Percentiles rank a stretch among this genome's conserved stretches.
Conservation (phyloP, 1,284 basidiomycete species). For the Melanopsichium pennsylvanicum region DNA sequence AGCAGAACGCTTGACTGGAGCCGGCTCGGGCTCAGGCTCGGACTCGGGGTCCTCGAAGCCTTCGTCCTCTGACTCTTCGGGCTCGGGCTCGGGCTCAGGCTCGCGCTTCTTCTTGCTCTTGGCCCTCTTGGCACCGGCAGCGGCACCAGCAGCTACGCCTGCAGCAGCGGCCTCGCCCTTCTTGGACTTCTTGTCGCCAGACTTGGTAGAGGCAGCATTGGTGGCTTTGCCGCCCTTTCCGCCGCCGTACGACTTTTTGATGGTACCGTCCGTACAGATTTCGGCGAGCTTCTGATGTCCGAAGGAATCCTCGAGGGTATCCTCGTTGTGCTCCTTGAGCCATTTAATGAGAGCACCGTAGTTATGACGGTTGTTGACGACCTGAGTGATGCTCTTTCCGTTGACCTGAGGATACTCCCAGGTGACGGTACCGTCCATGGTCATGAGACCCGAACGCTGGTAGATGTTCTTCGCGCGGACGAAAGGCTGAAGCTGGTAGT, state of each 20-base stretch:
- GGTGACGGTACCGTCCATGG: constrained; percentile 53
- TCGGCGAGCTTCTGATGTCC: constrained; percentile 48
- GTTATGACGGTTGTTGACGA: constrained; percentile 58
- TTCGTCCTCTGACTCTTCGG: constrained; percentile 27
- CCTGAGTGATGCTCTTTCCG: constrained; percentile 51
- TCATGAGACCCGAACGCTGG: constrained; percentile 59
- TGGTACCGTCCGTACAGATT: constrained; percentile 40
- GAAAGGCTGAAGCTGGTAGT: constrained; percentile 60
- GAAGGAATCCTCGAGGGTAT: constrained; percentile 61
- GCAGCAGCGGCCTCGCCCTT: constrained; percentile 26
- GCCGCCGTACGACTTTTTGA: constrained; percentile 42
- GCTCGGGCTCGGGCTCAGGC: constrained; percentile 37
- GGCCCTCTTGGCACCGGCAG: constrained; percentile 28
- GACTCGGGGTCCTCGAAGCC: constrained; percentile 25
- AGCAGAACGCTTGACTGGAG: constrained; percentile 19
- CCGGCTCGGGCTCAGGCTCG: constrained; percentile 24
- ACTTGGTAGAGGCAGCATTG: constrained; percentile 14
- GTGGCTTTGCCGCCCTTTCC: constrained; percentile 15
- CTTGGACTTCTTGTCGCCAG: constrained; percentile 40
- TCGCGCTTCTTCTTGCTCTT: constrained; percentile 42
- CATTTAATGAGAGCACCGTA: constrained; percentile 60
- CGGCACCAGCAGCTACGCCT: constrained; percentile 39
- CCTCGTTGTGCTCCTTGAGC: constrained; percentile 62
- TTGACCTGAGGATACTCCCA: constrained; percentile 63
- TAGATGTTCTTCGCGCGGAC: constrained; percentile 61